Evolutionary conservation across 306 rosid species (phyloP), one percentile per base, ranked within the genome.

Genomic region (Pachyrhizus erosus): DNA sequence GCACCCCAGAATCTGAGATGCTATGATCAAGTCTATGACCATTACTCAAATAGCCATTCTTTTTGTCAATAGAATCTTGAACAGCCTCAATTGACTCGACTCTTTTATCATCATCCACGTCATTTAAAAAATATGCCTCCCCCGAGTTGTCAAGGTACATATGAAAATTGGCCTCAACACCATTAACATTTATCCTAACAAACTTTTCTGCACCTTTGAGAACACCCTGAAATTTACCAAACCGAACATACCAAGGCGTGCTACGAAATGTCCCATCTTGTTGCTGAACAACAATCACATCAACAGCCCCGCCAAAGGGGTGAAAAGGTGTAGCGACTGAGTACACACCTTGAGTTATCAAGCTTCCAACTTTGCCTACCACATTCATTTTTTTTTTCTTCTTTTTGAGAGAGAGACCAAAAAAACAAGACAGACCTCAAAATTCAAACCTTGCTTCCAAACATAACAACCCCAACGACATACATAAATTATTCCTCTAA

Each of bases 151-250:
- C 98, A 75, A 95, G 98, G 83, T 86, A 89, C 99, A 95, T 95
- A 61, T 92, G 98, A 78, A 95, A 95, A 75, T 91, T 87, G 29
- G 98, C 91, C 78, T 95, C 96, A 14, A 83, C 82, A 24, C 93
- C 98, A 87, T 95, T 95, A 71, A 95, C 99, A 70, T 86, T 79
- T 34, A 95, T 91, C 27, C 76, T 62, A 42, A 95, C 98, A 82
- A 91, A 70, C 87, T 95, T 93, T 80, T 95, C 98, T 3, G 90
- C 88, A 65, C 97, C 97, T 86, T 95, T 95, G 3, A 95, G 88
- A 87, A 95, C 99, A 48, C 99, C 99, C 85, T 95, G 99, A 84
- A 95, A 95, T 75, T 95, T 95, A 84, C 99, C 99, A 78, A 95
- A 95, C 49, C 98, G 83, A 75, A 95, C 99, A 48, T 95, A 93